phyloP scores from a whole-genome alignment of 1,284 basidiomycete genomes.

The Leccinum variabile region DNA sequence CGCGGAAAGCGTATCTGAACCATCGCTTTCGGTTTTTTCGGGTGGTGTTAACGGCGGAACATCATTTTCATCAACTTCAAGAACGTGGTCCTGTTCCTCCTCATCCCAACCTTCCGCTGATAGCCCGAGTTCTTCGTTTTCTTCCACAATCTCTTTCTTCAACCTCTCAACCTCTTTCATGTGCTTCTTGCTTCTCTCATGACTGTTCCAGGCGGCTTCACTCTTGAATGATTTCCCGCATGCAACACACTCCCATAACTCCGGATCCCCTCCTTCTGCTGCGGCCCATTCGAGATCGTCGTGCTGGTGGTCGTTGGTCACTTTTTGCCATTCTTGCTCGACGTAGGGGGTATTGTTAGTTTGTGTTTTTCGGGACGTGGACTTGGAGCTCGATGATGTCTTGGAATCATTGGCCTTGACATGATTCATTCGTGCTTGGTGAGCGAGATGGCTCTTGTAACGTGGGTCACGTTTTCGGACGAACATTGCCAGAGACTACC shows the following conservation, averaged over 20 bases:
- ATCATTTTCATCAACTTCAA: constrained; percentile 20
- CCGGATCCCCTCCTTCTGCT: constrained; percentile 66
- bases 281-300: constrained; percentile 70
- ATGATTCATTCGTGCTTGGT: constrained; percentile 43
- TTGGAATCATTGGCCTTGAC: constrained; percentile 35
- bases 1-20: constrained; percentile 8
- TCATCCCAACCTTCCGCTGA: constrained; percentile 32
- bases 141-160: constrained; percentile 71
- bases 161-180: constrained; percentile 82
- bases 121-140: constrained; percentile 66
- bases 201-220: constrained; percentile 94
- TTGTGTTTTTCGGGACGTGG: constrained; percentile 25
- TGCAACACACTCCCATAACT: constrained; percentile 95
- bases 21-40: constrained; percentile 24
- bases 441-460: constrained; percentile 72
- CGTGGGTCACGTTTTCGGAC: constrained; percentile 93
- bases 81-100: constrained; percentile 12
- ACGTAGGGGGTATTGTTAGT: constrained; percentile 47
- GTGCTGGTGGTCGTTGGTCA: constrained; percentile 44
- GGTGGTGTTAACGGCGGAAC: constrained; percentile 18
- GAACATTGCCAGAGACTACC: constrained; percentile 80
- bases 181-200: constrained; percentile 96
- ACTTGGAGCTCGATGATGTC: constrained; percentile 25
- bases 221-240: constrained; percentile 91
- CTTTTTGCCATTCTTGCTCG: constrained; percentile 84